Evolutionary conservation across 208 protist genomes (phyloP).

Genomic region (Borovskyia barvae): DNA sequence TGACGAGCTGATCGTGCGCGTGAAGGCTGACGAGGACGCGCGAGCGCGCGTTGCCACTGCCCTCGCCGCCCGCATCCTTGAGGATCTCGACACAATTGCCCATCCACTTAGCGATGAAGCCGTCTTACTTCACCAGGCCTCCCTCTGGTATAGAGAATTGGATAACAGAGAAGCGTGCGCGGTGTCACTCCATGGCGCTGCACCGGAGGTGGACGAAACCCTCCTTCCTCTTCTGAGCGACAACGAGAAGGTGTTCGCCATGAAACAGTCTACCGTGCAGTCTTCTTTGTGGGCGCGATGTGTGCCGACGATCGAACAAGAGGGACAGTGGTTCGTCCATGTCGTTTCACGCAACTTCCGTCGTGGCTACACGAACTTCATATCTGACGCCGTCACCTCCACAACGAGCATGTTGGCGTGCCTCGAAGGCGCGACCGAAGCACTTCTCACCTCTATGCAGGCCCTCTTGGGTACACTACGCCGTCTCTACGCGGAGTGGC

Average conservation of each 20-base stretch:
- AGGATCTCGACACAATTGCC: slow-evolving; percentile 41
- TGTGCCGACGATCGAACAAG: slow-evolving; percentile 35
- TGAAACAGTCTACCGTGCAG: background rate
- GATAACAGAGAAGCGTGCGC: background rate
- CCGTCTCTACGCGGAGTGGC: slow-evolving; percentile 46
- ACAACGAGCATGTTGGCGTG: slow-evolving; percentile 49
- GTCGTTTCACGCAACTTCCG: slow-evolving; percentile 36
- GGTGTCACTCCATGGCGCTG: background rate
- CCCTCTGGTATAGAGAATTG: slow-evolving; percentile 20
- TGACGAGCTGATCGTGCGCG: slow-evolving; percentile 27
- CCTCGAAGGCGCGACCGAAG: slow-evolving; percentile 61
- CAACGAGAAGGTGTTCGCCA: slow-evolving; percentile 13
- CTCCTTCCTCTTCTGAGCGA: slow-evolving; percentile 26
- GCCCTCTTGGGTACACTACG: slow-evolving; percentile 47
- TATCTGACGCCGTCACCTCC: slow-evolving; percentile 32
- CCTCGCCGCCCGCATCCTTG: slow-evolving; percentile 28
- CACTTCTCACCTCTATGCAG: slow-evolving; percentile 33
- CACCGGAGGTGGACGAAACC: slow-evolving; percentile 29
- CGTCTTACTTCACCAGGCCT: slow-evolving; percentile 36
- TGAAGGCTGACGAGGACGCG: slow-evolving; percentile 28
- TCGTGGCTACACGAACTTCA: slow-evolving; percentile 40
- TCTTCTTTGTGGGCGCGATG: slow-evolving; percentile 14
- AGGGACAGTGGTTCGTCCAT: slow-evolving; percentile 67
- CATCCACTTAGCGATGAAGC: slow-evolving; percentile 49
- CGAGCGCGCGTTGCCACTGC: slow-evolving; percentile 25